phyloP scores from a whole-genome alignment of 768 basidiomycete genomes.

The Boletus sp. region DNA sequence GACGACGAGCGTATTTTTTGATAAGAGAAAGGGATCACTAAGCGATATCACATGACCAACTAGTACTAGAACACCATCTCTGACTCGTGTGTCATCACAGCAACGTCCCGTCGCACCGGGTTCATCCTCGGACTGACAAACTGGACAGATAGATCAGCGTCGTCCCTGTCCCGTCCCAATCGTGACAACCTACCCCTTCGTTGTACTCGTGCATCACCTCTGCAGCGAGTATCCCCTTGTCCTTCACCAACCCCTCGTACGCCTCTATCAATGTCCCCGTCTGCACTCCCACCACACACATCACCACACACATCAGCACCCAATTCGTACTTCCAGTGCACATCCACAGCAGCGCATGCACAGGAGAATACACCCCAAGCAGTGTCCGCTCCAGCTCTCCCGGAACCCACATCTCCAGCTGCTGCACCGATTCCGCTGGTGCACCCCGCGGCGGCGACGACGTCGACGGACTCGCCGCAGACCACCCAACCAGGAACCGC shows the following conservation, averaged over 20 bases:
- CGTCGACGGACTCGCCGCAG: slow-evolving; percentile 40
- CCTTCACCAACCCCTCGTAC: slow-evolving; percentile 68
- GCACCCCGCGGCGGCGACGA: slow-evolving; percentile 34
- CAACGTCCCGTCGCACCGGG: slow-evolving; percentile 71
- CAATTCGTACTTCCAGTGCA: slow-evolving; percentile 70
- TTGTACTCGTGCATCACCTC: slow-evolving; percentile 88
- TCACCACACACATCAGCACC: slow-evolving; percentile 67
- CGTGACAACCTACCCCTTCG: slow-evolving; percentile 55
- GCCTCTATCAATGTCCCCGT: slow-evolving; percentile 40
- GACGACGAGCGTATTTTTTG: not conserved
- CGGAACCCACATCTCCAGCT: slow-evolving; percentile 77
- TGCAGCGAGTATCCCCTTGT: slow-evolving; percentile 68
- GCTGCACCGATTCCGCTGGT: slow-evolving; percentile 59
- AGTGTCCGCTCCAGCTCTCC: slow-evolving; percentile 67
- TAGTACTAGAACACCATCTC: slow-evolving; percentile 48
- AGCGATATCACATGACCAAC: slow-evolving; percentile 10
- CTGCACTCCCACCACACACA: slow-evolving; percentile 66
- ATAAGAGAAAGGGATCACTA: slow-evolving; percentile 9
- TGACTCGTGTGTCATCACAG: slow-evolving; percentile 83
- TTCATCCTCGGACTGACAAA: slow-evolving; percentile 84
- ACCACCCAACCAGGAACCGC: slow-evolving; percentile 67
- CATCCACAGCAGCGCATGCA: slow-evolving; percentile 72
- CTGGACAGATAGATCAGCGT: slow-evolving; percentile 36
- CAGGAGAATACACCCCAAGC: slow-evolving; percentile 77
- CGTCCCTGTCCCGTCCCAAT: not conserved